Conservation (phyloP, 1,139 yeast genomes). For the Candida tetrigidarum region DNA sequence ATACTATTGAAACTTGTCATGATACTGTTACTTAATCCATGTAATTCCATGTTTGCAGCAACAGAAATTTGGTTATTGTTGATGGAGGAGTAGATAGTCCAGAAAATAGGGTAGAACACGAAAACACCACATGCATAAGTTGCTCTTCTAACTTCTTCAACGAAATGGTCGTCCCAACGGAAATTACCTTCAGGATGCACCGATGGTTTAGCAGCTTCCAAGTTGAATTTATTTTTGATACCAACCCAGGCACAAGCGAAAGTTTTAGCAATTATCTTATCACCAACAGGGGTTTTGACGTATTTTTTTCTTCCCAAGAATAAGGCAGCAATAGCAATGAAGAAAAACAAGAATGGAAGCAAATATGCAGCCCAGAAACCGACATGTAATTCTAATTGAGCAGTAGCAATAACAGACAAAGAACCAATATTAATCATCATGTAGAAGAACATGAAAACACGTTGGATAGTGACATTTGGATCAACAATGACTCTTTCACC, state of each 20-base stretch:
- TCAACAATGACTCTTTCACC: conserved; percentile 45
- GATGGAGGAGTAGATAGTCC: conserved; percentile 51
- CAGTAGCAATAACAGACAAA: conserved; percentile 44
- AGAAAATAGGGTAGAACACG: conserved; percentile 61
- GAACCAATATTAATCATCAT: conserved; percentile 46
- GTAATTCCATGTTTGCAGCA: conserved; percentile 52
- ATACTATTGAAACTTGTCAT: conserved; percentile 65
- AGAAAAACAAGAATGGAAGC: conserved; percentile 68
- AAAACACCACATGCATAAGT: conserved; percentile 65
- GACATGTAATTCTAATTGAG: conserved; percentile 37
- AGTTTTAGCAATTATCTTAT: conserved; percentile 60
- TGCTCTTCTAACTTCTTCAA: conserved; percentile 63
- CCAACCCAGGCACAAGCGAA: conserved; percentile 53
- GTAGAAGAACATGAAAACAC: conserved; percentile 46
- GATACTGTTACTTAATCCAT: conserved; percentile 66
- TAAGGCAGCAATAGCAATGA: conserved; percentile 58
- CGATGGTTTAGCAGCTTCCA: conserved; percentile 61
- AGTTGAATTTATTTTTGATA: conserved; percentile 49
- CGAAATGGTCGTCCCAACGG: conserved; percentile 63
- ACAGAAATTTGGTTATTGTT: not conserved
- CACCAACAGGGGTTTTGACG: conserved; percentile 63
- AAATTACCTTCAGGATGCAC: conserved; percentile 41
- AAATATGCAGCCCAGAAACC: conserved; percentile 49
- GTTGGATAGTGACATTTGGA: conserved; percentile 44
- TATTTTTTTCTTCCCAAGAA: conserved; percentile 58